These are phyloP conservation scores for Trichosporon asahii DNA, from an alignment of 1,284 basidiomycete species.

Conservation along the genomic window DNA sequence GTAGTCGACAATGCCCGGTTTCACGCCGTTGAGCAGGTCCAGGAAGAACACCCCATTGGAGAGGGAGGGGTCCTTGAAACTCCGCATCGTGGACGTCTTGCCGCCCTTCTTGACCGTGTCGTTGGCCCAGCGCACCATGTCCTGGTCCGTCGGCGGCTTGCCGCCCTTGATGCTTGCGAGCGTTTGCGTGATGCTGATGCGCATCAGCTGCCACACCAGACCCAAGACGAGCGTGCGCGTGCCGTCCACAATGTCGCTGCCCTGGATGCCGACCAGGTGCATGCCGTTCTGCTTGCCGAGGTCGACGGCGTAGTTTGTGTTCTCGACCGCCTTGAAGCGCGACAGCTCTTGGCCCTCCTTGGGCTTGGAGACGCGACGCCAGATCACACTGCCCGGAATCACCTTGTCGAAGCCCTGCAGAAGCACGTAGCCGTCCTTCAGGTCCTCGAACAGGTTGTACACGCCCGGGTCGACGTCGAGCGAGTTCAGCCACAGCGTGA, in stretches of 20 bases:
- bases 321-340: slow-evolving; percentile 95
- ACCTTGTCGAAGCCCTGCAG: slow-evolving; percentile 97
- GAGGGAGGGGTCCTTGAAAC: slow-evolving; percentile 91
- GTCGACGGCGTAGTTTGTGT: slow-evolving; percentile 94
- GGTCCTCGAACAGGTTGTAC: slow-evolving; percentile 93
- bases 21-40: slow-evolving; percentile 83
- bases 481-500: slow-evolving; percentile 96
- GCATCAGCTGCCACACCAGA: slow-evolving; percentile 97
- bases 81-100: slow-evolving; percentile 67
- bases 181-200: slow-evolving; percentile 81
- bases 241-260: slow-evolving; percentile 93
- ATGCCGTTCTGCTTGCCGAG: slow-evolving; percentile 87
- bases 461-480: slow-evolving; percentile 93
- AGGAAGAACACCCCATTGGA: slow-evolving; percentile 91
- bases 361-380: slow-evolving; percentile 91
- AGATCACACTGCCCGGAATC: slow-evolving; percentile 83
- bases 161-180: slow-evolving; percentile 70
- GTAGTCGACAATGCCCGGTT: slow-evolving; percentile 94
- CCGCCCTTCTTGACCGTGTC: slow-evolving; percentile 73
- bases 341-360: slow-evolving; percentile 82
- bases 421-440: slow-evolving; percentile 84
- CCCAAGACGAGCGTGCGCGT: slow-evolving; percentile 87
- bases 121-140: slow-evolving; percentile 97
- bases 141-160: slow-evolving; percentile 79
- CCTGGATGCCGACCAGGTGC: slow-evolving; percentile 96